phyloP scores from a whole-genome alignment of 306 rosid species.

The Cucurbita argyrosperma region DNA sequence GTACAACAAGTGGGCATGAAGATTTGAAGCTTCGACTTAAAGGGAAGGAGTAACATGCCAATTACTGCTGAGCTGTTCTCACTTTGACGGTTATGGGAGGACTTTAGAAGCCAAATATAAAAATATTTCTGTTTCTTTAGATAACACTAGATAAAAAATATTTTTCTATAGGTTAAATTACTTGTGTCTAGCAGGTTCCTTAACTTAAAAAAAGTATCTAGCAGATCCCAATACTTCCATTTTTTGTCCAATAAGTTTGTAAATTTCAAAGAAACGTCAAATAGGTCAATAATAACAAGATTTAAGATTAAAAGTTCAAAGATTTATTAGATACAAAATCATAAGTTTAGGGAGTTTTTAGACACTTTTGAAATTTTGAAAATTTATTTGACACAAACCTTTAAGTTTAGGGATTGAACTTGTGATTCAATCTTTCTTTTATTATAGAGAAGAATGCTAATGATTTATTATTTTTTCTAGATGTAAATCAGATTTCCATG shows the following conservation, averaged over 20 bases:
- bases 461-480: not conserved
- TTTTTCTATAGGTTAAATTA: not conserved
- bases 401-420: not conserved
- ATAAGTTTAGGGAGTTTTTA: not conserved
- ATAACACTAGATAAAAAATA: not conserved
- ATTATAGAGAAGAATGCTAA: not conserved
- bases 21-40: no score
- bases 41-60: no score
- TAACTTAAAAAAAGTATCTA: not conserved
- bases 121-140: not conserved
- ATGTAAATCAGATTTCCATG: not conserved
- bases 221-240: not conserved
- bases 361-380: not conserved
- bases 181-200: not conserved
- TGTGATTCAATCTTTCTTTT: not conserved
- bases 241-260: not conserved
- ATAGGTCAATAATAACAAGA: not conserved
- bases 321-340: not conserved
- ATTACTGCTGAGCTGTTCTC: not conserved
- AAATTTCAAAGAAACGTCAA: not conserved
- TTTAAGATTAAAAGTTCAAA: not conserved
- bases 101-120: not conserved
- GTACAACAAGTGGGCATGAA: no score
- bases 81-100: not conserved
- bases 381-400: not conserved